Evolutionary conservation across 2,329 filamentous ascomycete species (phyloP).

Genomic region (Aphanoascus verrucosus): DNA sequence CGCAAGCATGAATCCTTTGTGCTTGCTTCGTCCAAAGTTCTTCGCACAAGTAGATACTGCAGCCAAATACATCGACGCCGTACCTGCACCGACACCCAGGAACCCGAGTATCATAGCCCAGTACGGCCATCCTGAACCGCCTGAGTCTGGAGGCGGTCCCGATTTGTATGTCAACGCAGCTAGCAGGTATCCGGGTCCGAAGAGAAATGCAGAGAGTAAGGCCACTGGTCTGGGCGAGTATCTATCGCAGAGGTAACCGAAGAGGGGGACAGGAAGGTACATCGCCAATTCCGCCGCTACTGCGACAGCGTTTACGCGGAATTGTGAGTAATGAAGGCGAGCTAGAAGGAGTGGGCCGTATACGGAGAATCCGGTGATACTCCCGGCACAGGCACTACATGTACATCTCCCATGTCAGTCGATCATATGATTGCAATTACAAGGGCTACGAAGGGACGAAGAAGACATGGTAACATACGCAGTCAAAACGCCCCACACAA

Average conservation of each 20-base stretch:
- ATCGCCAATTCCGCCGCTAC: slow-evolving; percentile 78
- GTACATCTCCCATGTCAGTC: slow-evolving; percentile 7
- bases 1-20: slow-evolving; percentile 79
- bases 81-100: slow-evolving; percentile 68
- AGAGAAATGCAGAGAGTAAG: slow-evolving; percentile 59
- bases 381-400: slow-evolving; percentile 65
- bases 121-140: slow-evolving; percentile 54
- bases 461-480: slow-evolving; percentile 34
- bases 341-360: slow-evolving; percentile 87
- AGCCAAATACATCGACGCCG: slow-evolving; percentile 77
- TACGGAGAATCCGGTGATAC: slow-evolving; percentile 84
- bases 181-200: slow-evolving; percentile 69
- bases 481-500: slow-evolving; percentile 50
- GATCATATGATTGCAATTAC: not conserved
- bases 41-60: slow-evolving; percentile 94
- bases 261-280: slow-evolving; percentile 82
- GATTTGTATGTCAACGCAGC: slow-evolving; percentile 68
- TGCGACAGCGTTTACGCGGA: slow-evolving; percentile 82
- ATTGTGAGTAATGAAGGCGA: slow-evolving; percentile 74
- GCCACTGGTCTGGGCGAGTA: slow-evolving; percentile 69
- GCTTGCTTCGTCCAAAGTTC: slow-evolving; percentile 85
- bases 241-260: slow-evolving; percentile 87
- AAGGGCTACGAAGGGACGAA: slow-evolving; percentile 3
- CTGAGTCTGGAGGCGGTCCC: slow-evolving; percentile 43
- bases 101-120: slow-evolving; percentile 78